Evolutionary conservation across 208 protist species (phyloP).

Genomic region (Leishmania gerbilli): DNA sequence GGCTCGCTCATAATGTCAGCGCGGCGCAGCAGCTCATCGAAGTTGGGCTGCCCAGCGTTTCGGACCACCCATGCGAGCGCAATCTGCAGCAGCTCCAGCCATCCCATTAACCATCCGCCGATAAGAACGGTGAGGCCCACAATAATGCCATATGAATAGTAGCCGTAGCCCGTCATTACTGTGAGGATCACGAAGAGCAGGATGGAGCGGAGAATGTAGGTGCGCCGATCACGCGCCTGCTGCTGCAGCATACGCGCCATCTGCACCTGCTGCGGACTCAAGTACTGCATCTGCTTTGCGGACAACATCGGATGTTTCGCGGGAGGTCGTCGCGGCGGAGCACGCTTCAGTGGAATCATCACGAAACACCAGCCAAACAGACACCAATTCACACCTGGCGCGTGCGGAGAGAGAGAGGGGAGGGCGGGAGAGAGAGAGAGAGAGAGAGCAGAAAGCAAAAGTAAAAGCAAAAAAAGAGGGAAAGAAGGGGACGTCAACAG

Average conservation of each 20-base stretch:
- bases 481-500: background rate
- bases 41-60: conserved; percentile 33
- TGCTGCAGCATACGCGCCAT: conserved; percentile 32
- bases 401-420: background rate
- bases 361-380: background rate
- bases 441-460: conserved; percentile 5
- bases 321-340: conserved; percentile 22
- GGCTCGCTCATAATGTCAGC: conserved; percentile 90
- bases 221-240: conserved; percentile 20
- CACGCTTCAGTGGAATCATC: conserved; percentile 17
- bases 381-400: background rate
- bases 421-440: background rate
- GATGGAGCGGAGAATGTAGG: conserved; percentile 12
- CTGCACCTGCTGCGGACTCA: conserved; percentile 28
- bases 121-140: conserved; percentile 17
- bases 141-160: conserved; percentile 24
- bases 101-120: conserved; percentile 25
- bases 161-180: conserved; percentile 16
- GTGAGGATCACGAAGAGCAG: conserved; percentile 15
- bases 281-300: conserved; percentile 26
- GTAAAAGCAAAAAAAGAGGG: background rate
- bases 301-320: conserved; percentile 24
- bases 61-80: conserved; percentile 23
- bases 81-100: conserved; percentile 18
- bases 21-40: conserved; percentile 70